Evolutionary conservation across 192 early-diverging fungal species (phyloP), one percentile per base, ranked within the genome.

Genomic region (Coemansia sp.): DNA sequence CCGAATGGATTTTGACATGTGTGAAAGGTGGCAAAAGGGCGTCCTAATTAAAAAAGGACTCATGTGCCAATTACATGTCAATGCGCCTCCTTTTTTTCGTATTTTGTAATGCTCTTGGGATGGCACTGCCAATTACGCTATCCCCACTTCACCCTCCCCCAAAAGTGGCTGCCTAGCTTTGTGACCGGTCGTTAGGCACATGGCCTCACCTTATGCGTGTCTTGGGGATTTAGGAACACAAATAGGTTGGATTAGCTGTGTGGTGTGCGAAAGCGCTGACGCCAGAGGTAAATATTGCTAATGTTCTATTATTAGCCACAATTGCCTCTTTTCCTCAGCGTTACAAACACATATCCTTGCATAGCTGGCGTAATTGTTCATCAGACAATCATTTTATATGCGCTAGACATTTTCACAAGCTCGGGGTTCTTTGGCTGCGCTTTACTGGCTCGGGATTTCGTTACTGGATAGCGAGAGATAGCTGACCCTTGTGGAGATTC

Each of bases 21-120:
- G 57, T 19, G 57, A 59, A 36, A 5, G 27, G 31, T 59, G 34
- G n/a, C 17, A 32, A 59, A 59, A 17, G 32, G 32, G 32, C 57
- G 29, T 59, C 14, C 32, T 59, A 59, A 36, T 59, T 36, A 59
- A 36, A 57, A 58, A 59, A 31, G 10, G 23, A 36, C 3, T 59
- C 57, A 59, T 59, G 57, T 59, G 57, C 57, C 34, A 59, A 37
- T 59, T 59, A 59, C 29, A 59, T 59, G 57, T 59, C 57, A 59
- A 59, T 59, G 57, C 57, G 57, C 57, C 57, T 34, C 57, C 3
- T 27, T 59, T 59, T 36, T 34, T n/a, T 8, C 34, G 2, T 36
- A 36, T 59, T 59, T 59, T 21, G 15, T 59, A 21, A 27, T 53
- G 11, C 15, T 36, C 50, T 21, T 53, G 23, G 23, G 50, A 10